A percentile compares a stretch with the other conserved stretches of the same genome.
Evolutionary conservation across 495 filamentous ascomycete genomes (phyloP).

Genomic region (Hypoxylon lienhwacheense): DNA sequence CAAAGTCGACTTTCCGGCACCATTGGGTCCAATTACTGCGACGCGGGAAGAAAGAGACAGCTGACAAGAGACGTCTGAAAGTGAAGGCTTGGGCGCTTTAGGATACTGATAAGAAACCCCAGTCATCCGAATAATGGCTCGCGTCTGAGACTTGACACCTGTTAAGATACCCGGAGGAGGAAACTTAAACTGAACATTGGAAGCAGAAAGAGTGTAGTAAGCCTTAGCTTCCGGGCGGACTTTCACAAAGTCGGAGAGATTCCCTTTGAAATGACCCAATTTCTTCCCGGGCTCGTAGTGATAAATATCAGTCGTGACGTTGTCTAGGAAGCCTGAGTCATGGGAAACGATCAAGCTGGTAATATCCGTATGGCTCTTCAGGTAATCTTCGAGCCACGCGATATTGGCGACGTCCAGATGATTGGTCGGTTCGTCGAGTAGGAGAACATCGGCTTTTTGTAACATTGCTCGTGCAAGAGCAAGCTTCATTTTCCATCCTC

Average conservation of each 20-base stretch:
- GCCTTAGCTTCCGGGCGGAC: constrained; percentile 94
- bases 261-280: constrained; percentile 90
- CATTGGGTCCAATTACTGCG: constrained; percentile 95
- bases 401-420: constrained; percentile 97
- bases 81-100: constrained; percentile 76
- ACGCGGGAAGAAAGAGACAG: constrained; percentile 88
- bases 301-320: constrained; percentile 98
- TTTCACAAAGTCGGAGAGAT: constrained; percentile 89
- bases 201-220: constrained; percentile 95
- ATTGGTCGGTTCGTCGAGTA: constrained; percentile 99
- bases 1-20: constrained; percentile 96
- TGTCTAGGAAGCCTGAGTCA: constrained; percentile 96
- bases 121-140: constrained; percentile 93
- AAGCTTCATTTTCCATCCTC: constrained; percentile 99
- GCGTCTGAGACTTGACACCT: constrained; percentile 91
- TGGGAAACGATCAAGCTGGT: constrained; percentile 97
- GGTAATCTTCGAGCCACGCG: constrained; percentile 91
- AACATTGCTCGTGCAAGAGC: constrained; percentile 96
- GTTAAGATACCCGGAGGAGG: constrained; percentile 91
- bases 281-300: constrained; percentile 97
- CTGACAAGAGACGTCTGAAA: constrained; percentile 82
- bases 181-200: constrained; percentile 95
- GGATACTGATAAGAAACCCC: constrained; percentile 91
- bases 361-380: constrained; percentile 94
- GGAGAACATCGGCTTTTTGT: constrained; percentile 88